A percentile compares a stretch with the other conserved stretches of the same genome.
Evolutionary conservation across 2,329 filamentous ascomycete genomes (phyloP).

Genomic region (Pseudopithomyces maydicus): DNA sequence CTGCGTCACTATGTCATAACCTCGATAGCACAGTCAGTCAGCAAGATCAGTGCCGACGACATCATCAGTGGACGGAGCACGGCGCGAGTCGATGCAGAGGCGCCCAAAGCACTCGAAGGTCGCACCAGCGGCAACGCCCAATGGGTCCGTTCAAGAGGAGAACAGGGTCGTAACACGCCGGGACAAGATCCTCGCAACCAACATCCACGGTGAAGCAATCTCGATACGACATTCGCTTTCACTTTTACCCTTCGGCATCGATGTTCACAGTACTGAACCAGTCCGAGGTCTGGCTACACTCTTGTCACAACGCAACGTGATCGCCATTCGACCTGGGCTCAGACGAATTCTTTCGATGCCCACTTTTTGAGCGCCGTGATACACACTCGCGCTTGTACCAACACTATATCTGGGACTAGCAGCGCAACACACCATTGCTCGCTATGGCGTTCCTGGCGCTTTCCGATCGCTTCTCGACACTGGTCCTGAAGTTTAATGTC

Average conservation of each 20-base stretch:
- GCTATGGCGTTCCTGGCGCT: constrained; percentile 40
- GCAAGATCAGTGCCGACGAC: constrained; percentile 64
- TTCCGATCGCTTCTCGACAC: constrained; percentile 27
- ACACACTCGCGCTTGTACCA: constrained; percentile 35
- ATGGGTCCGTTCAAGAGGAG: constrained; percentile 43
- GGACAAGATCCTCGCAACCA: constrained; percentile 46
- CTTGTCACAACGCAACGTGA: constrained; percentile 8
- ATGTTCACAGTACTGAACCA: neutral
- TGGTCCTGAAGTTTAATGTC: constrained; percentile 41
- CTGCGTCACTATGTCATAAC: constrained; percentile 75
- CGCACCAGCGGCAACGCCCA: constrained; percentile 46
- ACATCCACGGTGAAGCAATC: constrained; percentile 39
- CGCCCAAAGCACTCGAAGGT: constrained; percentile 54
- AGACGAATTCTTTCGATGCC: constrained; percentile 16
- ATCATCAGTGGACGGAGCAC: constrained; percentile 34
- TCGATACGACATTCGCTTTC: constrained; percentile 1
- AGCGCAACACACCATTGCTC: constrained; percentile 24
- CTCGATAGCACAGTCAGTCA: constrained; percentile 74
- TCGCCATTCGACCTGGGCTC: constrained; percentile 18
- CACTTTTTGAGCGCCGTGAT: constrained; percentile 21
- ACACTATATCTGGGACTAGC: constrained; percentile 32
- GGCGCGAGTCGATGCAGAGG: constrained; percentile 48
- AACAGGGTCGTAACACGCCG: constrained; percentile 41
- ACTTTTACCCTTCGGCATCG: neutral
- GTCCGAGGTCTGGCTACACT: constrained; percentile 1